These are phyloP conservation scores for Arthrobotrys musiformis DNA, from an alignment of 2,329 filamentous ascomycete genomes.

Conservation along the genomic window DNA sequence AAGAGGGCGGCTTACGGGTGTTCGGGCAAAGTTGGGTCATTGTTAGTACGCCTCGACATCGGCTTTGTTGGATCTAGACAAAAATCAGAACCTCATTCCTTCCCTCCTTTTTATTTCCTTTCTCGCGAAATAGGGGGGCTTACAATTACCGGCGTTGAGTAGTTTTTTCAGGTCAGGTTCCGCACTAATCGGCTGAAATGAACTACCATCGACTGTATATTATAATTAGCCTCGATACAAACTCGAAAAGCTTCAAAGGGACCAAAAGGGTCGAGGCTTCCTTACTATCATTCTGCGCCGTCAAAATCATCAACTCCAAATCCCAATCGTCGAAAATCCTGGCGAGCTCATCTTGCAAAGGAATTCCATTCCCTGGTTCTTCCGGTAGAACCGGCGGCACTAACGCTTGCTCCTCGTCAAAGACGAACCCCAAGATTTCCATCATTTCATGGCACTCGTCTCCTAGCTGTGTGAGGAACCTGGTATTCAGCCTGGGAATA, in stretches of 20 bases:
- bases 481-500: constrained; percentile 32
- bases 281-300: constrained; percentile 24
- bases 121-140: constrained; percentile 60
- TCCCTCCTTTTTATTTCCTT: background rate
- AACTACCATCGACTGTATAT: constrained; percentile 23
- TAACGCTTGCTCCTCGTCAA: constrained; percentile 22
- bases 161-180: constrained; percentile 57
- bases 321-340: constrained; percentile 41
- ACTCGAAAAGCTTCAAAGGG: background rate
- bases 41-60: background rate
- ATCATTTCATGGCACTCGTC: constrained; percentile 49
- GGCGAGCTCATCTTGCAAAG: constrained; percentile 25
- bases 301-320: constrained; percentile 24
- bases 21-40: constrained; percentile 59
- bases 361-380: constrained; percentile 3
- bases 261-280: background rate
- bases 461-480: constrained; percentile 41
- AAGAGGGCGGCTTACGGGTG: constrained; percentile 60
- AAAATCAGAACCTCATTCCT: background rate
- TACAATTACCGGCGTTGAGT: constrained; percentile 59
- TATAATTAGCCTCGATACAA: constrained; percentile 33
- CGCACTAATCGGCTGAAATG: constrained; percentile 38
- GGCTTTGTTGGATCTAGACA: background rate
- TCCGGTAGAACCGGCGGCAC: constrained; percentile 23
- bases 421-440: constrained; percentile 27